A percentile compares a stretch with the other conserved stretches of the same genome.
phyloP scores from a whole-genome alignment of 345 rosid genomes.

The Populus ilicifolia region DNA sequence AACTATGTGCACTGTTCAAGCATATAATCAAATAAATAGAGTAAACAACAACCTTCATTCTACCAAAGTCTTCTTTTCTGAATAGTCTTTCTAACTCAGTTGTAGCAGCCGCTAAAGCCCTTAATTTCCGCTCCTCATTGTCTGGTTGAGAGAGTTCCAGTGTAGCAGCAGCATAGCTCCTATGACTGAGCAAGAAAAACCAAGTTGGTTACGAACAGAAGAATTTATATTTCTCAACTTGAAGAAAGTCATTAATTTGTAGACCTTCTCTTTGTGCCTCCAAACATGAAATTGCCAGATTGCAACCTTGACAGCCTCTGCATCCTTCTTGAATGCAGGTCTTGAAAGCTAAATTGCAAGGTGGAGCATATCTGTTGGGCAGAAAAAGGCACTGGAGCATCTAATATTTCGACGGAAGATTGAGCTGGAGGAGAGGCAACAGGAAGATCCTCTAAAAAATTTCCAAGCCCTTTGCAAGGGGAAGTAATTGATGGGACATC shows the following conservation, averaged over 20 bases:
- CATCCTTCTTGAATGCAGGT: conserved; percentile 56
- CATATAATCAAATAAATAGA: background rate
- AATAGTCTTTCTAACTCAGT: conserved; percentile 85
- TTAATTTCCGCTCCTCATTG: conserved; percentile 73
- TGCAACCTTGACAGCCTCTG: conserved; percentile 53
- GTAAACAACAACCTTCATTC: conserved; percentile 69
- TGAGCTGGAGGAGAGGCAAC: conserved; percentile 33
- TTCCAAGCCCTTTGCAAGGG: conserved; percentile 24
- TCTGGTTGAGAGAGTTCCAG: conserved; percentile 76
- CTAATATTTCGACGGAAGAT: conserved; percentile 36
- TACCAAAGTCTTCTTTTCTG: conserved; percentile 76
- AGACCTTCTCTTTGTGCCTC: conserved; percentile 44
- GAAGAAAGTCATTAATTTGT: conserved; percentile 17
- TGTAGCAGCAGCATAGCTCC: conserved; percentile 82
- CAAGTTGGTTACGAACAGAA: conserved; percentile 5
- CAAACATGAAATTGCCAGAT: conserved; percentile 32
- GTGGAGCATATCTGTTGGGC: conserved; percentile 53
- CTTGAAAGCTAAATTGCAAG: conserved; percentile 67
- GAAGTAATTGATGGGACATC: conserved; percentile 36
- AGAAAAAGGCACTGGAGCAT: conserved; percentile 46
- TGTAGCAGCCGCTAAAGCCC: conserved; percentile 82
- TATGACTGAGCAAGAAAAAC: conserved; percentile 29
- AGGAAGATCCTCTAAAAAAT: conserved; percentile 33
- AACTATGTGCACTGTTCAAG: background rate
- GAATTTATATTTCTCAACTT: conserved; percentile 8